A percentile compares a stretch with the other conserved stretches of the same genome.
Conservation (phyloP, 75 land plant genomes). For the Selaginella tamariscina region DNA sequence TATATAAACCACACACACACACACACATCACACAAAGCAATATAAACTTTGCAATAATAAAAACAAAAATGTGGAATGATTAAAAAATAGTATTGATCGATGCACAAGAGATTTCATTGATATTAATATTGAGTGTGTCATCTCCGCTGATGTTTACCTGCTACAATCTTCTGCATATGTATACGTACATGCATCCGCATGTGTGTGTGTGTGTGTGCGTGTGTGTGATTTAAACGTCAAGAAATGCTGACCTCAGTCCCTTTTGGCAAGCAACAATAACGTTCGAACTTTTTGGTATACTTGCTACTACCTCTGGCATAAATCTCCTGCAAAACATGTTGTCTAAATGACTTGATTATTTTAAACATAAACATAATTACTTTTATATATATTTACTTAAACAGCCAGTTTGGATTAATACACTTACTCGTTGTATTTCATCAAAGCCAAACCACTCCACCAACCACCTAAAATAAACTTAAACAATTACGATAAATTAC, state of each 20-base stretch:
- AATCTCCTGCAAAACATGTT: constrained; percentile 40
- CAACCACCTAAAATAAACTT: constrained; percentile 54
- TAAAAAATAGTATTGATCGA: too few relatives aligned
- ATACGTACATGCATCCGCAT: background rate
- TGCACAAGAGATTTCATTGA: too few relatives aligned
- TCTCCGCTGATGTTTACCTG: too few relatives aligned
- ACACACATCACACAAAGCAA: too few relatives aligned
- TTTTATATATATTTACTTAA: too few relatives aligned
- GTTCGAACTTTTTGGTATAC: constrained; percentile 49
- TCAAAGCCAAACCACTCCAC: constrained; percentile 85
- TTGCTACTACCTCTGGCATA: constrained; percentile 53
- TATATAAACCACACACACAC: background rate
- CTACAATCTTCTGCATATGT: too few relatives aligned
- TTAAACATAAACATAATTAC: background rate
- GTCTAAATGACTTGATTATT: background rate
- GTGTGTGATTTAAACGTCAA: too few relatives aligned
- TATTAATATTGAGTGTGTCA: too few relatives aligned
- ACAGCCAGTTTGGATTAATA: too few relatives aligned
- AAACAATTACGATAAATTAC: too few relatives aligned
- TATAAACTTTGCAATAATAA: background rate
- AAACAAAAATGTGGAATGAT: background rate
- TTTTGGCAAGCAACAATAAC: constrained; percentile 84
- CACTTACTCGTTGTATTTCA: constrained; percentile 56
- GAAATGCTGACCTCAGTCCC: constrained; percentile 70
- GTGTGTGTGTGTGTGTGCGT: background rate